Conservation (phyloP, 306 rosid species). For the Castanea mollissima region DNA sequence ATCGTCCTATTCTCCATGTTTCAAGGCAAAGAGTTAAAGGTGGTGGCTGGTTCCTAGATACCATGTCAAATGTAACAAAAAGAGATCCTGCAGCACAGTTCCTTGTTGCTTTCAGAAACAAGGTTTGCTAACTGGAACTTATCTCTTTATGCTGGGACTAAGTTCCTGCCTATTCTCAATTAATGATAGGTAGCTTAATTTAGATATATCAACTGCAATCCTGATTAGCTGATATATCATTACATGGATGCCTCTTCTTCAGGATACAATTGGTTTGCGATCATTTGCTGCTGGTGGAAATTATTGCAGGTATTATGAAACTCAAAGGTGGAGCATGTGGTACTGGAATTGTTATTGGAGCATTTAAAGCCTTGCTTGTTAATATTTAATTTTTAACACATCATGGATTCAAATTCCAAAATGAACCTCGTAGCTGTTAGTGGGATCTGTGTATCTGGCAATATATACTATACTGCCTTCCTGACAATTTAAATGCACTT, state of each 20-base stretch:
- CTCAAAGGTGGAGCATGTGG: not conserved
- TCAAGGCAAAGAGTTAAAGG: slow-evolving; percentile 93
- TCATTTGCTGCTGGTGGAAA: slow-evolving; percentile 97
- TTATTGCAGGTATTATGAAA: slow-evolving; percentile 71
- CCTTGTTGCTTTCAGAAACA: slow-evolving; percentile 73
- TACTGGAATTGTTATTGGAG: not conserved
- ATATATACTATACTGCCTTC: not conserved
- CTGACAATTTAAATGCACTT: slow-evolving; percentile 17
- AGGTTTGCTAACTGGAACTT: slow-evolving; percentile 52
- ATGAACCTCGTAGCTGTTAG: slow-evolving; percentile 8
- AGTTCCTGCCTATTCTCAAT: slow-evolving; percentile 8
- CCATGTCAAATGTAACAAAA: slow-evolving; percentile 76
- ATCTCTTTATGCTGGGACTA: slow-evolving; percentile 2
- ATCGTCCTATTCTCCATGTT: slow-evolving; percentile 61
- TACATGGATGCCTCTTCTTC: slow-evolving; percentile 32
- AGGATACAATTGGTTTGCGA: slow-evolving; percentile 93
- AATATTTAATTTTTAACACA: slow-evolving; percentile 7
- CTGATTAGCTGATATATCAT: slow-evolving; percentile 32
- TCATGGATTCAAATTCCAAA: slow-evolving; percentile 2
- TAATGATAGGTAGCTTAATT: slow-evolving; percentile 17
- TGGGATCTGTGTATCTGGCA: not conserved
- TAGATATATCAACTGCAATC: slow-evolving; percentile 7
- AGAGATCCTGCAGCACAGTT: slow-evolving; percentile 98
- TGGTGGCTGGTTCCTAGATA: slow-evolving; percentile 92
- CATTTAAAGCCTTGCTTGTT: not conserved